A percentile compares a stretch with the other conserved stretches of the same genome.
phyloP scores from a whole-genome alignment of 2,329 filamentous ascomycete species.

The Lomentospora prolificans region DNA sequence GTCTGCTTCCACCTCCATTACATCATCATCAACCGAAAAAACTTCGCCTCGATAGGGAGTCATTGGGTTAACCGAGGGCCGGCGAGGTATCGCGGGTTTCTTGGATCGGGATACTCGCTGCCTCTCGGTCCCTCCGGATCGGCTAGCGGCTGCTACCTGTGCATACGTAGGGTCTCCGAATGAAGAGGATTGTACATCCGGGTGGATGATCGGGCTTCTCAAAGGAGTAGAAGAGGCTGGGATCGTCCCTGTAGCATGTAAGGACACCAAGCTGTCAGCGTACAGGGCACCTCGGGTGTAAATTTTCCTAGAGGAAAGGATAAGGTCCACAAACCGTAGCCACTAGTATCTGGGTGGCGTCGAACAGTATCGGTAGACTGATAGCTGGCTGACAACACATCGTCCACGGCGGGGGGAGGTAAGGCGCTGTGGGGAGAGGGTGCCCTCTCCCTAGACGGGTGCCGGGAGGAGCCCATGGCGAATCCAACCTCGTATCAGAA shows the following conservation, averaged over 20 bases:
- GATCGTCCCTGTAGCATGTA: constrained; percentile 21
- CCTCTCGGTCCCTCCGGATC: constrained; percentile 35
- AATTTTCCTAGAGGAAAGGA: background rate
- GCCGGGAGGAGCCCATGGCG: background rate
- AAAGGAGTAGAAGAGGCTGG: constrained; percentile 16
- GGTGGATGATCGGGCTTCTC: background rate
- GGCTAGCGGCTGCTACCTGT: constrained; percentile 28
- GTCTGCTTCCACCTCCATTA: constrained; percentile 68
- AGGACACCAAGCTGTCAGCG: background rate
- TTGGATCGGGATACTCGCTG: constrained; percentile 44
- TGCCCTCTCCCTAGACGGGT: background rate
- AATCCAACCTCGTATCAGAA: background rate
- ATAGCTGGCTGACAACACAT: constrained; percentile 41
- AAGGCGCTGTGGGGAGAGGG: background rate
- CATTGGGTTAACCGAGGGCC: constrained; percentile 60
- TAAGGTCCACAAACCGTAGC: constrained; percentile 41
- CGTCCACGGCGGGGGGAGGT: constrained; percentile 19
- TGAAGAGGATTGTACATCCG: constrained; percentile 15
- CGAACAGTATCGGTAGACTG: constrained; percentile 52
- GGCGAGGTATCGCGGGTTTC: constrained; percentile 65
- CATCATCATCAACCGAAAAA: constrained; percentile 86
- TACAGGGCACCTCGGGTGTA: background rate
- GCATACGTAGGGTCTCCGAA: constrained; percentile 30
- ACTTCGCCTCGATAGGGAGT: constrained; percentile 72
- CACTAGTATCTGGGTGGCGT: constrained; percentile 40